These are phyloP conservation scores for Calonectria ilicicola DNA, from an alignment of 2,329 filamentous ascomycete genomes.

Conservation along the genomic window DNA sequence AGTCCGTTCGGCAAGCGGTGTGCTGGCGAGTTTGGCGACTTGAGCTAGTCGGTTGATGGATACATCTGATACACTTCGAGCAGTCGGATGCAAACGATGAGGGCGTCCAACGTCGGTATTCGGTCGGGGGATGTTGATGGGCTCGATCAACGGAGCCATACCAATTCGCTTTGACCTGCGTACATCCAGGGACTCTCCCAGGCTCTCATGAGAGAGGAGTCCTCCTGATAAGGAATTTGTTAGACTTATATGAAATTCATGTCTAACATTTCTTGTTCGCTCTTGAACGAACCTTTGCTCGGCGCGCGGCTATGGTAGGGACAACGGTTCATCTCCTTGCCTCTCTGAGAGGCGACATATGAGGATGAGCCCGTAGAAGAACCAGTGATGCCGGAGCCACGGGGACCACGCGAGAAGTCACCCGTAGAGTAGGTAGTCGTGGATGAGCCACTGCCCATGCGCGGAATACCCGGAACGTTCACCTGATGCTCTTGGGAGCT, in stretches of 20 bases:
- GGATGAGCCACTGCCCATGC: slow-evolving; percentile 61
- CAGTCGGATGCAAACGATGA: slow-evolving; percentile 27
- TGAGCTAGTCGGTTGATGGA: slow-evolving; percentile 40
- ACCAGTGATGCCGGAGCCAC: slow-evolving; percentile 16
- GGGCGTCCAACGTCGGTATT: slow-evolving; percentile 1
- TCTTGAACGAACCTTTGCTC: slow-evolving; percentile 49
- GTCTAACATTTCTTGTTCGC: slow-evolving; percentile 26
- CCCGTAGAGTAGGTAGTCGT: slow-evolving; percentile 60
- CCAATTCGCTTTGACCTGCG: slow-evolving; percentile 50
- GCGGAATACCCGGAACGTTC: slow-evolving; percentile 55
- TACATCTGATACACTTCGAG: slow-evolving; percentile 41
- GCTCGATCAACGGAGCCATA: background rate
- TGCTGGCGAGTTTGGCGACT: slow-evolving; percentile 24
- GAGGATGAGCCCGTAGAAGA: slow-evolving; percentile 31
- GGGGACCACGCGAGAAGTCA: slow-evolving; percentile 39
- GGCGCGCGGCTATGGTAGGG: slow-evolving; percentile 50
- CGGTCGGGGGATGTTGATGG: background rate
- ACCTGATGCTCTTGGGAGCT: slow-evolving; percentile 50
- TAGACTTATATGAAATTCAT: slow-evolving; percentile 25
- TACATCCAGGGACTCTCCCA: slow-evolving; percentile 52
- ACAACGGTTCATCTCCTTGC: slow-evolving; percentile 55
- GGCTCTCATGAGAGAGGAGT: slow-evolving; percentile 48
- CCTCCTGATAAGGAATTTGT: background rate
- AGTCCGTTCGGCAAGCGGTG: slow-evolving; percentile 31
- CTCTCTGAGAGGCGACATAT: slow-evolving; percentile 50